A percentile compares a stretch with the other conserved stretches of the same genome.
These are phyloP conservation scores for Phytophthora foliorum DNA, from an alignment of 352 stramenopile genomes.

Conservation along the genomic window DNA sequence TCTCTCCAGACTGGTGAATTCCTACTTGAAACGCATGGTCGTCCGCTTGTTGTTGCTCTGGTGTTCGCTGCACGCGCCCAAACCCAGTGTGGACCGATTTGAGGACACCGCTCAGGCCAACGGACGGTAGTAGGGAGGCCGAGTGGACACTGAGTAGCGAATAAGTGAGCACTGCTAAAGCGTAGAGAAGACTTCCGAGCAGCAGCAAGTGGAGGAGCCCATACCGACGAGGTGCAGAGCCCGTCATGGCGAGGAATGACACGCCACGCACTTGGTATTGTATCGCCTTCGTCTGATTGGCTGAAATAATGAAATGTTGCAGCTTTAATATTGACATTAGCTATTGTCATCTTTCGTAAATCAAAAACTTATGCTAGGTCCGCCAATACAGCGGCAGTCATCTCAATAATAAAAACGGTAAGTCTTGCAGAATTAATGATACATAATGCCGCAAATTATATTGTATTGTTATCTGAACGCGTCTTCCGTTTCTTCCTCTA, in stretches of 20 bases:
- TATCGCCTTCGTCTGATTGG: too few relatives aligned
- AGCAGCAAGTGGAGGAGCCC: constrained; percentile 14
- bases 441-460: too few relatives aligned
- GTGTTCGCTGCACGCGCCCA: constrained; percentile 1
- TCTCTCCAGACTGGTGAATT: constrained; percentile 5
- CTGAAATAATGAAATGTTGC: too few relatives aligned
- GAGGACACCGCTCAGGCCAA: constrained; percentile 6
- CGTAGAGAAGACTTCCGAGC: constrained; percentile 21
- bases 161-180: constrained; percentile 10
- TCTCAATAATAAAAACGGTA: too few relatives aligned
- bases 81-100: constrained; percentile 7
- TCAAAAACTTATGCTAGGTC: too few relatives aligned
- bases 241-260: neutral
- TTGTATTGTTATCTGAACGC: too few relatives aligned
- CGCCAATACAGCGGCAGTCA: too few relatives aligned
- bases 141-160: constrained; percentile 19
- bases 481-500: too few relatives aligned
- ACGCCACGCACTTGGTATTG: neutral
- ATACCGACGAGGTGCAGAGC: constrained; percentile 4
- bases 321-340: too few relatives aligned
- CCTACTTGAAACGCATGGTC: constrained; percentile 23
- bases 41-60: constrained; percentile 25
- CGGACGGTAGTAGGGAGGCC: neutral
- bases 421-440: too few relatives aligned
- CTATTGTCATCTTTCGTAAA: too few relatives aligned